A percentile compares a stretch with the other conserved stretches of the same genome.
phyloP scores from a whole-genome alignment of 2,329 filamentous ascomycete species.

The Rhynchosporium secalis region DNA sequence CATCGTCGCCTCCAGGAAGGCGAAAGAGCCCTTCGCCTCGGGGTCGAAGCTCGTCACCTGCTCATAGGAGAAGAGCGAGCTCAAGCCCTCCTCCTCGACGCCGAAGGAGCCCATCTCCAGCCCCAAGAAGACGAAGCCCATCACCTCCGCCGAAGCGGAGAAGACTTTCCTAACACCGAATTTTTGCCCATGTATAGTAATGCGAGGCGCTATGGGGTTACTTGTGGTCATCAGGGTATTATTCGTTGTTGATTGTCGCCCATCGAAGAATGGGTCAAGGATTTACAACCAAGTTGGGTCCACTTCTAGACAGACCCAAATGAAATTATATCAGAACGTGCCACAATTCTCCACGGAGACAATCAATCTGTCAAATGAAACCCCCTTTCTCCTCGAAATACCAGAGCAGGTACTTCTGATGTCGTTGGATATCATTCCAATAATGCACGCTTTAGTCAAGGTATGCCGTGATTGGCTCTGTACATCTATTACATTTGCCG shows the following conservation, averaged over 20 bases:
- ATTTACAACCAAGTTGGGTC: background rate
- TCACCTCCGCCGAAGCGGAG: slow-evolving; percentile 14
- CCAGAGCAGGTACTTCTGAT: slow-evolving; percentile 1
- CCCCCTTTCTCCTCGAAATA: background rate
- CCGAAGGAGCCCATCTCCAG: slow-evolving; percentile 13
- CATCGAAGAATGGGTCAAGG: background rate
- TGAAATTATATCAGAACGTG: slow-evolving; percentile 5
- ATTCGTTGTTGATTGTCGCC: background rate
- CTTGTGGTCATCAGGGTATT: background rate
- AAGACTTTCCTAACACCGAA: slow-evolving; percentile 1
- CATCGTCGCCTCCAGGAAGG: slow-evolving; percentile 7
- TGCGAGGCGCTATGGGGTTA: slow-evolving; percentile 12
- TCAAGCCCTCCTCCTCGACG: slow-evolving; percentile 7
- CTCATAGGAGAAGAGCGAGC: slow-evolving; percentile 10
- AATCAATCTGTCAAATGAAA: background rate
- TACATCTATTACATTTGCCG: background rate
- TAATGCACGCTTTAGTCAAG: slow-evolving; percentile 4
- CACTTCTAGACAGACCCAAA: background rate
- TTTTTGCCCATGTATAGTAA: background rate
- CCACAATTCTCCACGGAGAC: background rate
- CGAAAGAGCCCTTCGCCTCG: slow-evolving; percentile 19
- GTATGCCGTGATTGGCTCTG: background rate
- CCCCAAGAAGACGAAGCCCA: slow-evolving; percentile 11
- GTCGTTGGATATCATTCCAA: background rate
- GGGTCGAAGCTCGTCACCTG: slow-evolving; percentile 30